Base-by-base conservation (phyloP, 2,329 filamentous ascomycete species). In the Paecilomyces sp. region DNA sequence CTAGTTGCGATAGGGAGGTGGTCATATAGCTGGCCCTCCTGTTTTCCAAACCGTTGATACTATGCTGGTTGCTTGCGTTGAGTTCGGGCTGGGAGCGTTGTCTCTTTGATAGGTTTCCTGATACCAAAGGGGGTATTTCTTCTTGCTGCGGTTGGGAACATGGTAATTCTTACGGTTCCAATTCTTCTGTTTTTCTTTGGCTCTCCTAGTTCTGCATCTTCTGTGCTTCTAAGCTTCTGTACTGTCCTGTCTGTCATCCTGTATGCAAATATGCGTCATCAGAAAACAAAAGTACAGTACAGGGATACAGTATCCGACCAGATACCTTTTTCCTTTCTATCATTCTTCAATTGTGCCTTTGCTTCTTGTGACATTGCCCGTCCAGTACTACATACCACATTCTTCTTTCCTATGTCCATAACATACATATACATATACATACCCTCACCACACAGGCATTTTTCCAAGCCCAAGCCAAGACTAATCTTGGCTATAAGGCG, bases 51-150 rank as follows among this genome's bases (percentile, higher is more conserved):
- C 51, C 51, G 51, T 53, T 53, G 51, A n/a, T 53, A 25, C 24
- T 53, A 15, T 33, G 31, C 51, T 53, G 22, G 28, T 53, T 53
- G 41, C 41, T 53, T 25, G 51, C 24, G 22, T 53, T 53, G 28
- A 53, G 28, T 53, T 53, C 24, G 22, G 22, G 22, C 51, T 53
- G 51, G 51, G 51, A 53, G 51, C 51, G 28, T 47, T 47, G 41
- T 47, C 41, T 25, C 51, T 53, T 25, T 53, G 51, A 53, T 53
- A 8, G 51, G 51, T 24, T 53, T 53, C 51, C 51, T 53, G 51
- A 53, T 53, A 53, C 51, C 51, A 53, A 53, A 53, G 51, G 51
- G 51, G 51, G 51, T 53, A 53, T 53, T 53, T 53, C 25, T 41
- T 41, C 41, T 47, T 47, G 41, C 41, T 47, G 41, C 41, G 13